Base-by-base conservation (phyloP, 1,284 basidiomycete species). In the Ustilago cynodontis region DNA sequence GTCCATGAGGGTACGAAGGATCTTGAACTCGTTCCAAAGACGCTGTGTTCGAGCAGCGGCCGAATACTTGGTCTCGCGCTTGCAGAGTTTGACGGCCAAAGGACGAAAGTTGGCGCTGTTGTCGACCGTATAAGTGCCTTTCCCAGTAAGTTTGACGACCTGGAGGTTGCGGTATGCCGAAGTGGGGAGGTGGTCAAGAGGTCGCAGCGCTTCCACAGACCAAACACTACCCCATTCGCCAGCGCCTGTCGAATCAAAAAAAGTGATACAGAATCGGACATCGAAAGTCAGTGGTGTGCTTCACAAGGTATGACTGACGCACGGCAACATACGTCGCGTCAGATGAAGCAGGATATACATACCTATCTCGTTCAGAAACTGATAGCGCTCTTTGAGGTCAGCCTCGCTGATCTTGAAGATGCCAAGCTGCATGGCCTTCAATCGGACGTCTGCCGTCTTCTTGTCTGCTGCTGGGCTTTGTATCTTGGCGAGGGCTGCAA, bases 21-120 rank as follows among this genome's bases (percentile, higher is more conserved):
- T 57, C 28, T 82, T 83, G 71, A 75, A 83, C 53, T 83, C 81
- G 67, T 82, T 80, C 80, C 78, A 79, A 6, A 83, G 74, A 24
- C 73, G 66, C 24, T 78, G 65, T 3, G 73, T 79, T 14, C 78
- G 51, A 8, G 73, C 73, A 14, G 79, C 67, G 1, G 72, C 70
- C 2, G 66, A 64, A 28, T 65, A 67, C 39, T 69, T 77, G 22
- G 71, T 60, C 50, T 78, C 65, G 16, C 76, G 72, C 47, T 74
- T 65, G 57, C 77, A 80, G 7, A 82, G 57, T 52, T 79, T 82
- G 65, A 80, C 70, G 7, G 79, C 80, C 1, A 77, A 59, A 1
- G 71, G 70, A 18, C 70, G 73, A 35, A 68, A 69, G 45, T 68
- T 58, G 45, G 59, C 16, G 9, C 43, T 65, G 51, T 66, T 76